phyloP scores from a whole-genome alignment of 2,329 filamentous ascomycete genomes.

The Fusarium hainanense region DNA sequence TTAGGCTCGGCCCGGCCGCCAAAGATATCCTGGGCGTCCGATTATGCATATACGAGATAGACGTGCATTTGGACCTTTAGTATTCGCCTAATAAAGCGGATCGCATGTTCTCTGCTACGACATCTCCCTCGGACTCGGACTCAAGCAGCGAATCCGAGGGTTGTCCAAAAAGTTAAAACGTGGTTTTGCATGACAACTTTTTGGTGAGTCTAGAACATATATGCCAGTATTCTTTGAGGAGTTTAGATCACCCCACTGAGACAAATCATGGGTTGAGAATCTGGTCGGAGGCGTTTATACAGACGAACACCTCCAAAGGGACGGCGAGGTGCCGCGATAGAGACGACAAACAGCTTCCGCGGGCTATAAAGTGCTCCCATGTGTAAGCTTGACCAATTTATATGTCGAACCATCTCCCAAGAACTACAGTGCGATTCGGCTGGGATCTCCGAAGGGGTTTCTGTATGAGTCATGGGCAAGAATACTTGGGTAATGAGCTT shows the following conservation, averaged over 20 bases:
- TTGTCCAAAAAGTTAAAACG: not conserved
- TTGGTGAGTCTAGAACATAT: not conserved
- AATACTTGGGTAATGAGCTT: not conserved
- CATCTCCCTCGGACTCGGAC: not conserved
- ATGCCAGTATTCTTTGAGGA: not conserved
- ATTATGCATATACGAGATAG: not conserved
- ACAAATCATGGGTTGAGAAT: not conserved
- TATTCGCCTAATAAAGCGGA: not conserved
- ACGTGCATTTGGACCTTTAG: not conserved
- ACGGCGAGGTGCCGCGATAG: not conserved
- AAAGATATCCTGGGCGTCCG: not conserved
- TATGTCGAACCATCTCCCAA: not conserved
- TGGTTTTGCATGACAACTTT: not conserved
- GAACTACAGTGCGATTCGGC: not conserved
- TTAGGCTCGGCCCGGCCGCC: not conserved
- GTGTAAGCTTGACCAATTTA: not conserved
- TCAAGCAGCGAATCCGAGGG: not conserved
- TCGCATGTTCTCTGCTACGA: not conserved
- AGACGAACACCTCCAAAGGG: not conserved
- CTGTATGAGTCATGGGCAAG: not conserved
- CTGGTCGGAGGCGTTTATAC: fast-evolving
- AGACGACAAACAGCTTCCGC: not conserved
- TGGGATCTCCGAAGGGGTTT: not conserved
- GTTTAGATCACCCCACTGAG: not conserved
- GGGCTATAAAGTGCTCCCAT: not conserved